These are phyloP conservation scores for Trichoderma guizhouense DNA, from an alignment of 2,329 filamentous ascomycete genomes.

Conservation along the genomic window DNA sequence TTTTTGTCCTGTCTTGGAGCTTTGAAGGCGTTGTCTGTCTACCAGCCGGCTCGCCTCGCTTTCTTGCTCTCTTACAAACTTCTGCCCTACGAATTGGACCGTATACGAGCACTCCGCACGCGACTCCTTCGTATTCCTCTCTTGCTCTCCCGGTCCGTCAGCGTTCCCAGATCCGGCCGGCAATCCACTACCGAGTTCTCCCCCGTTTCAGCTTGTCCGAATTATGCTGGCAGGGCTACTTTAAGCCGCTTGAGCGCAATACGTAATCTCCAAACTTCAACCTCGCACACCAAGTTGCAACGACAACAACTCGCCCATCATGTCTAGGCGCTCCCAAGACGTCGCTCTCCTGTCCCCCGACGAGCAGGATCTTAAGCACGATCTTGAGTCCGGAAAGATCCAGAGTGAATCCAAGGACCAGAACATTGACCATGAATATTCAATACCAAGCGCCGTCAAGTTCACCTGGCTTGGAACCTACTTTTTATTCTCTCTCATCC, in stretches of 20 bases:
- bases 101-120: neutral
- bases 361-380: conserved; percentile 28
- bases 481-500: conserved; percentile 45
- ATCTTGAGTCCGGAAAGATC: conserved; percentile 27
- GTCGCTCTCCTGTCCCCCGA: conserved; percentile 32
- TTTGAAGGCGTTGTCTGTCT: neutral
- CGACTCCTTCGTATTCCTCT: conserved; percentile 7
- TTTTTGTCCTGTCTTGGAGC: neutral
- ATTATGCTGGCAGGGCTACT: conserved; percentile 8
- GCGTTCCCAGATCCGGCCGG: neutral
- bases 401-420: conserved; percentile 30
- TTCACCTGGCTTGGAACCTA: conserved; percentile 51
- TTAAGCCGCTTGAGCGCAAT: neutral
- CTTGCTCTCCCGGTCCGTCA: neutral
- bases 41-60: neutral
- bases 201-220: neutral
- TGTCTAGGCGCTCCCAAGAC: conserved; percentile 33
- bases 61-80: neutral
- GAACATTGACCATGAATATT: conserved; percentile 45
- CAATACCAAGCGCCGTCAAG: conserved; percentile 43
- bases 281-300: neutral
- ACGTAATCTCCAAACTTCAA: neutral
- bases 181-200: neutral
- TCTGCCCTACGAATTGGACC: neutral
- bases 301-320: conserved; percentile 20